Evolutionary conservation across 2,329 filamentous ascomycete species (phyloP).

Genomic region (Beauveria sp.): DNA sequence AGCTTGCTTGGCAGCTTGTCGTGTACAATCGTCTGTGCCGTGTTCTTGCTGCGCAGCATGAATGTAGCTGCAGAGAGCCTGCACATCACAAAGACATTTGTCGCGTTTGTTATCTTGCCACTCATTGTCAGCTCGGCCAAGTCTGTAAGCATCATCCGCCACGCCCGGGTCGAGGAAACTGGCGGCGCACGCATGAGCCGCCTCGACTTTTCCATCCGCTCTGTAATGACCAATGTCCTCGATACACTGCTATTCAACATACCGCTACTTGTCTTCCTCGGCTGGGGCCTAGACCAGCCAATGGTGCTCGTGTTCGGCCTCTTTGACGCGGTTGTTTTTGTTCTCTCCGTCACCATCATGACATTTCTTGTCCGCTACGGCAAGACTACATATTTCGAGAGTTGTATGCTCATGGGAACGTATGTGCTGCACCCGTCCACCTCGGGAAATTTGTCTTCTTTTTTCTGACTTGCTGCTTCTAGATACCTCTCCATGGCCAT

Average conservation of each 20-base stretch:
- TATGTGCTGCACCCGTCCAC: neutral
- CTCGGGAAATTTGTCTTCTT: too few species aligned
- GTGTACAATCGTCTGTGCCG: neutral
- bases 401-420: conserved; percentile 16
- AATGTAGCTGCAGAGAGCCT: neutral
- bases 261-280: conserved; percentile 7
- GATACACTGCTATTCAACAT: conserved; percentile 11
- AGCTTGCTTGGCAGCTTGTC: neutral
- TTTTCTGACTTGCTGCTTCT: neutral
- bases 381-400: conserved; percentile 15
- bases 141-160: conserved; percentile 9
- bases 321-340: conserved; percentile 13
- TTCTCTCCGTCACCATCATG: conserved; percentile 14
- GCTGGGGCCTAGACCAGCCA: conserved; percentile 8
- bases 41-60: conserved; percentile 7
- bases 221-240: conserved; percentile 10
- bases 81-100: conserved; percentile 6
- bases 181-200: conserved; percentile 4
- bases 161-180: conserved; percentile 4
- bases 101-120: conserved; percentile 5
- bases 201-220: conserved; percentile 10
- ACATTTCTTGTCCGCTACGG: conserved; percentile 14
- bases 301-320: conserved; percentile 14
- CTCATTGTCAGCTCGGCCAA: conserved; percentile 8
- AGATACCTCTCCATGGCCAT: conserved; percentile 14